Base-by-base conservation (phyloP, 1,284 basidiomycete species). In the Ganoderma lingzhi region DNA sequence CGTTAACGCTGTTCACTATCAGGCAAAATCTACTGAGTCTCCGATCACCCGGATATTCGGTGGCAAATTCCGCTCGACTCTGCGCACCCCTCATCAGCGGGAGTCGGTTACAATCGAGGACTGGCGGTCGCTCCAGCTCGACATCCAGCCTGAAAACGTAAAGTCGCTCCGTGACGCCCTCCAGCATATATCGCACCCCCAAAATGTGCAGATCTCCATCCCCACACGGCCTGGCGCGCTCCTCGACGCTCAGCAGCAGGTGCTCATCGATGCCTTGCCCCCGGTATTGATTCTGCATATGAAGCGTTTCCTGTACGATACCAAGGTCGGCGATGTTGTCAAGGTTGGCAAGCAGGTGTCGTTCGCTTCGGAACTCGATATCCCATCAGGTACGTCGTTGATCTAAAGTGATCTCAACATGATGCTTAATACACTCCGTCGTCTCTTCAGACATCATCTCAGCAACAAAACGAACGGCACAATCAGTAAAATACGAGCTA, bases 41-140 rank as follows among this genome's bases (percentile, higher is more conserved):
- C 94, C 96, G 1, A 94, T 99, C 68, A 95, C 95, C 1, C 86
- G 92, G 45, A 94, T 99, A 73, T 99, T 99, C 78, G 96, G 96
- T 41, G 96, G 97, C 48, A 96, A 95, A 76, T 92, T 97, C 80
- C 90, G 96, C n/a, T 95, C 94, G 39, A 92, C 95, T 2, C 83
- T 99, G 15, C 88, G 89, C 62, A 91, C 91, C 1, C 95, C 96
- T 1, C 91, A 91, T 15, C 90, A 95, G 73, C 91, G 92, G 78
- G 96, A 98, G 78, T 96, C 94, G 3, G 92, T 95, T 30, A 91
- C 96, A 35, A 87, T 97, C 39, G 97, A 99, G 80, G 97, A 97
- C 64, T 99, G 96, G 90, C 90, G 96, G 72, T 92, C 94, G 10
- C 81, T 99, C 4, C 89, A 95, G 76, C 85, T 99, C 17, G 96